phyloP scores from a whole-genome alignment of 305 asterid species.

The Fraxinus angustifolia region DNA sequence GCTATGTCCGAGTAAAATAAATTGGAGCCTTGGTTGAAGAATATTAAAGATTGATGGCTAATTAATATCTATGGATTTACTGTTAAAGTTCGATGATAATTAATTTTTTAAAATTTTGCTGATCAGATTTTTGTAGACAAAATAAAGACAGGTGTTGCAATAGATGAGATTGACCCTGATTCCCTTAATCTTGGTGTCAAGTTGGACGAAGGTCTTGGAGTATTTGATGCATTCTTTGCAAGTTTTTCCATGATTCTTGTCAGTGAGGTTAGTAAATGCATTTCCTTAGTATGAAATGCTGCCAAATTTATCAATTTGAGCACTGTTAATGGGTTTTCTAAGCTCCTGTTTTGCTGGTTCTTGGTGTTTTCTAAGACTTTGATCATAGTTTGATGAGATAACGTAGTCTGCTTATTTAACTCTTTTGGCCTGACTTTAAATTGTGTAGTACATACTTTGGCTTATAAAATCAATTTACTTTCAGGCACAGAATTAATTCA shows the following conservation, averaged over 20 bases:
- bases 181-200: conserved; percentile 39
- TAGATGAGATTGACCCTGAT: conserved; percentile 36
- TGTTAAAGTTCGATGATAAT: conserved; percentile 14
- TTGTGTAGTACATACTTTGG: background rate
- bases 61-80: background rate
- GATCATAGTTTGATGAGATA: conserved; percentile 1
- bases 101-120: background rate
- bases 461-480: background rate
- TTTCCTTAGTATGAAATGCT: background rate
- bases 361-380: background rate
- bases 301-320: conserved; percentile 2
- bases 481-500: conserved; percentile 6
- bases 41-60: background rate
- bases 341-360: background rate
- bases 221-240: conserved; percentile 74
- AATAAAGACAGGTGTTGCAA: conserved; percentile 44
- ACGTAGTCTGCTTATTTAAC: conserved; percentile 3
- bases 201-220: conserved; percentile 67
- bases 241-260: conserved; percentile 84
- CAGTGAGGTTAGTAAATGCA: conserved; percentile 59
- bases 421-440: conserved; percentile 2
- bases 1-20: background rate
- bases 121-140: conserved; percentile 62
- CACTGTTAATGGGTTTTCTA: background rate
- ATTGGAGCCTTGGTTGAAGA: conserved; percentile 1